A percentile compares a stretch with the other conserved stretches of the same genome.
phyloP scores from a whole-genome alignment of 2,329 filamentous ascomycete species.

The Beauveria caledonica region DNA sequence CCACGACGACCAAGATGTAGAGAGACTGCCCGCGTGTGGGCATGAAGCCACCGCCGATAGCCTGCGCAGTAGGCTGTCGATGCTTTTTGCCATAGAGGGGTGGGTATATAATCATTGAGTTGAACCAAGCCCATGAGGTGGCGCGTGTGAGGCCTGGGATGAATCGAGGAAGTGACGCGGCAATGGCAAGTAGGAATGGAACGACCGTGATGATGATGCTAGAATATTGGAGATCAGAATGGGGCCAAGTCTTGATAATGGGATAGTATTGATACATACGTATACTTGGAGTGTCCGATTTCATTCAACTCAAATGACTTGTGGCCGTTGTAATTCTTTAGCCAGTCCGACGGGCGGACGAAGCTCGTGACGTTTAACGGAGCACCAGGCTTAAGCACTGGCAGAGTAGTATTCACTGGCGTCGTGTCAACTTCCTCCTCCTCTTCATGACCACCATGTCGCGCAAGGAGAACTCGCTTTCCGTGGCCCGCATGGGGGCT shows the following conservation, averaged over 20 bases:
- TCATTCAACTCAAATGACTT: constrained; percentile 42
- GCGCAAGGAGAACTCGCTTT: background rate
- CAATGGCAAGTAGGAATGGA: constrained; percentile 24
- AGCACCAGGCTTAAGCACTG: constrained; percentile 17
- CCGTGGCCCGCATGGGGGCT: background rate
- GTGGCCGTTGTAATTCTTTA: constrained; percentile 41
- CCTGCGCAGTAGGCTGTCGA: constrained; percentile 20
- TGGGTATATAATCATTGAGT: constrained; percentile 24
- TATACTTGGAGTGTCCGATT: constrained; percentile 19
- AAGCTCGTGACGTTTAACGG: constrained; percentile 27
- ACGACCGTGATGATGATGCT: constrained; percentile 20
- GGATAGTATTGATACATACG: constrained; percentile 8
- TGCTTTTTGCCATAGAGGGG: constrained; percentile 24
- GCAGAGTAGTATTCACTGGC: constrained; percentile 15
- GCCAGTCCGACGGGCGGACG: constrained; percentile 21
- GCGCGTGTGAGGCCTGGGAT: constrained; percentile 21
- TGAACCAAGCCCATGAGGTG: constrained; percentile 20
- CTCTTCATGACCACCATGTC: constrained; percentile 13
- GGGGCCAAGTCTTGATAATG: too few relatives aligned
- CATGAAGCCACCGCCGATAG: constrained; percentile 19
- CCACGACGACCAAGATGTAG: constrained; percentile 25
- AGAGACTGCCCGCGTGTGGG: constrained; percentile 28
- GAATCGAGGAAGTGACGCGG: constrained; percentile 27
- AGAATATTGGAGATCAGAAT: background rate
- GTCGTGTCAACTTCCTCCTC: constrained; percentile 7